phyloP scores from a whole-genome alignment of 139 green algal genomes.

The Tetraselmis striata region DNA sequence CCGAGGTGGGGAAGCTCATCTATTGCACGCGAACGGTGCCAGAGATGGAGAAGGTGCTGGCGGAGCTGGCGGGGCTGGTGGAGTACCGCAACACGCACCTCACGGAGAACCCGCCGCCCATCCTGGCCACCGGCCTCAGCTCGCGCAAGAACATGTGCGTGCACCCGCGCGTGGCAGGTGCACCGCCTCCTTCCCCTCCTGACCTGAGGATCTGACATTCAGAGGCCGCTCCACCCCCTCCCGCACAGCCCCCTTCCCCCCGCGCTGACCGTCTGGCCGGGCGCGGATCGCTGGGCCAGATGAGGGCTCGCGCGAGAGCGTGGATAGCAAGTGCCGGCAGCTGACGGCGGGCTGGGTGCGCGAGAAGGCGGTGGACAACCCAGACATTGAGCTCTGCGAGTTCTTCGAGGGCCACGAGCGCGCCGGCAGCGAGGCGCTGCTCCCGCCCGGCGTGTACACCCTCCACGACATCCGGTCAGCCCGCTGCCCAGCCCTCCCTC shows the following conservation, averaged over 20 bases:
- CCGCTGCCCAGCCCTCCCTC: neutral
- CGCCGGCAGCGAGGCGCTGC: constrained; percentile 59
- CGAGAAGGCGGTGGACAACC: constrained; percentile 40
- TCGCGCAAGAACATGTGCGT: constrained; percentile 98
- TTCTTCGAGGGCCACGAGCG: constrained; percentile 84
- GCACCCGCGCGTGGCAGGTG: constrained; percentile 70
- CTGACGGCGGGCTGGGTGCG: constrained; percentile 94
- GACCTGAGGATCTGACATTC: constrained; percentile 97
- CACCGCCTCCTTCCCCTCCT: constrained; percentile 57
- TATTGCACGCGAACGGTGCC: constrained; percentile 99
- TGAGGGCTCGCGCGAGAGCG: constrained; percentile 81
- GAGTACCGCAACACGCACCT: constrained; percentile 72
- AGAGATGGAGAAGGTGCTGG: constrained; percentile 99
- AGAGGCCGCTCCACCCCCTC: no score
- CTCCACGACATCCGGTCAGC: constrained; percentile 23
- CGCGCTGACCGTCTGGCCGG: no score
- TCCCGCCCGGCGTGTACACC: constrained; percentile 54
- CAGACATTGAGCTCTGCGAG: constrained; percentile 65
- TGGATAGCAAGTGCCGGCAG: constrained; percentile 85
- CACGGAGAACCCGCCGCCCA: constrained; percentile 35
- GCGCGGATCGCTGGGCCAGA: no score
- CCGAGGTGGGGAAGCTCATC: constrained; percentile 93
- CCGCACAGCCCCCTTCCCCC: no score
- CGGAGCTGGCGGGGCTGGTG: constrained; percentile 77
- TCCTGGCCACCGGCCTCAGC: constrained; percentile 89